A percentile compares a stretch with the other conserved stretches of the same genome.
These are phyloP conservation scores for Penicillium parvum DNA, from an alignment of 495 filamentous ascomycete species.

Conservation along the genomic window DNA sequence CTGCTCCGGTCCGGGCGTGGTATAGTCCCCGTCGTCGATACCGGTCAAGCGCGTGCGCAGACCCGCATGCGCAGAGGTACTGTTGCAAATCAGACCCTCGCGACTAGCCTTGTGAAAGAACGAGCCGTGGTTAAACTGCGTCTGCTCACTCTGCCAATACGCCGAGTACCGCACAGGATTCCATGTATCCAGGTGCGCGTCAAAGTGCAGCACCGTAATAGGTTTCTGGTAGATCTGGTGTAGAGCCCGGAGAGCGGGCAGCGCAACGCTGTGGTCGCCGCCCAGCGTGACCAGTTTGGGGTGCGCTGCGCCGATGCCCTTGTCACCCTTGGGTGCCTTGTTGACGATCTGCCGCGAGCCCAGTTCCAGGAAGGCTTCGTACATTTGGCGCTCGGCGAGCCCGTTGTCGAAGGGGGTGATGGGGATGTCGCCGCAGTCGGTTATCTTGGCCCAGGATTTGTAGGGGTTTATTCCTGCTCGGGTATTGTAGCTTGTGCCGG, in stretches of 20 bases:
- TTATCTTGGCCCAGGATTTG: conserved; percentile 63
- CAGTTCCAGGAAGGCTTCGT: conserved; percentile 64
- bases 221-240: conserved; percentile 65
- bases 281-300: conserved; percentile 75
- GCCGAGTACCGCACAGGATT: conserved; percentile 73
- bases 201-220: conserved; percentile 79
- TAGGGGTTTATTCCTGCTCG: conserved; percentile 76
- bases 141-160: conserved; percentile 65
- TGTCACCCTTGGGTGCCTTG: conserved; percentile 29
- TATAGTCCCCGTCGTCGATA: conserved; percentile 61
- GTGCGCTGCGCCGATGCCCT: conserved; percentile 40
- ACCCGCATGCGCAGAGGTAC: conserved; percentile 70
- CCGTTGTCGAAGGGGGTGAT: conserved; percentile 74
- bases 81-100: conserved; percentile 67
- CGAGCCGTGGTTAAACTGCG: conserved; percentile 74
- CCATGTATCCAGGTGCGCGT: conserved; percentile 81
- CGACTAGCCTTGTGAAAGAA: conserved; percentile 81
- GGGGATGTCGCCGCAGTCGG: conserved; percentile 84
- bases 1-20: conserved; percentile 49
- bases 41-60: conserved; percentile 69
- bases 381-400: conserved; percentile 73
- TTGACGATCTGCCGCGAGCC: conserved; percentile 46
- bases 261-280: conserved; percentile 75
- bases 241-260: conserved; percentile 70
- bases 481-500: conserved; percentile 72